Evolutionary conservation across 768 basidiomycete genomes (phyloP).

Genomic region (Russula ochroleuca): DNA sequence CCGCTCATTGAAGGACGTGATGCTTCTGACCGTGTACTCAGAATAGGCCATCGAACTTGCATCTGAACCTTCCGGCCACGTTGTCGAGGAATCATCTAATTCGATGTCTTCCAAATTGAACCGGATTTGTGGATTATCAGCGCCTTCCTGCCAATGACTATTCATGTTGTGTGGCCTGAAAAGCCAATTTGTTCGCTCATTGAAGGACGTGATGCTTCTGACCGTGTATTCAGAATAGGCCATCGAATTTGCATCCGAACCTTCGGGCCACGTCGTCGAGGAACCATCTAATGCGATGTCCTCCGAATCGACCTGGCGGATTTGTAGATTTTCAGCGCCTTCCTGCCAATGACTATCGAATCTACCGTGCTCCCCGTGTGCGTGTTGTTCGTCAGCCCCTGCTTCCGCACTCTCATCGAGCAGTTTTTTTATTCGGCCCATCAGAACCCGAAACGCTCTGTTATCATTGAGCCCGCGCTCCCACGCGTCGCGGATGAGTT

Average conservation of each 20-base stretch:
- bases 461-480: neutral
- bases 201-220: constrained; percentile 5
- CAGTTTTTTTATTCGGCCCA: neutral
- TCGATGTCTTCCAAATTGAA: neutral
- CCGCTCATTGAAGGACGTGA: constrained; percentile 8
- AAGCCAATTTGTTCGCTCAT: constrained; percentile 1
- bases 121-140: neutral
- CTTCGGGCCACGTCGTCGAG: neutral
- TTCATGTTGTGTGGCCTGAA: too few relatives aligned
- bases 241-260: neutral
- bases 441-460: neutral
- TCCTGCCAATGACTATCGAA: neutral
- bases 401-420: neutral
- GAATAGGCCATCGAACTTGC: neutral
- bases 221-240: neutral
- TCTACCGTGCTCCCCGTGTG: neutral
- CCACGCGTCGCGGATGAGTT: neutral
- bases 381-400: neutral
- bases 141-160: neutral
- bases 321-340: neutral
- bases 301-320: neutral
- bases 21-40: constrained; percentile 5
- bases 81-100: neutral
- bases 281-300: neutral
- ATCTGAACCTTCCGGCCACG: neutral